Base-by-base conservation (phyloP, 768 basidiomycete genomes). In the Naganishia friedmannii region DNA sequence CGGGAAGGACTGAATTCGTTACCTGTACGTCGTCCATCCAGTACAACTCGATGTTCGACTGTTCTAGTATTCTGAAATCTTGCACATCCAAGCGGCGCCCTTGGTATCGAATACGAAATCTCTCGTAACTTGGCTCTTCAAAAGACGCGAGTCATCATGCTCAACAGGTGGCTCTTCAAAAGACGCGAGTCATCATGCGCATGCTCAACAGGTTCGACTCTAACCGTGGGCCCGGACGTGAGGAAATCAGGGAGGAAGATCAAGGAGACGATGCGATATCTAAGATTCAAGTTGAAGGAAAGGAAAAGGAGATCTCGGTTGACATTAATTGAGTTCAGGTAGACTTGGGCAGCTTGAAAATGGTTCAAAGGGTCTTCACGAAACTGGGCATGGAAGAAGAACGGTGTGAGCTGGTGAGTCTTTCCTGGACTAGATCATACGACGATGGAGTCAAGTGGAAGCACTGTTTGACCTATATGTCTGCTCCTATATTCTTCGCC, bases 191-290 rank as follows among this genome's bases (percentile, higher is more conserved):
- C 6, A 76, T 79, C 73, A 76, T 79, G 72, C 68, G 74, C n/a
- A n/a, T n/a, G n/a, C n/a, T n/a, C n/a, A n/a, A n/a, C n/a, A n/a
- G n/a, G n/a, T n/a, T n/a, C n/a, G n/a, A n/a, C n/a, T n/a, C n/a
- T n/a, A n/a, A n/a, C n/a, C n/a, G n/a, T n/a, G n/a, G n/a, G n/a
- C n/a, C n/a, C n/a, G n/a, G n/a, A n/a, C n/a, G n/a, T n/a, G n/a
- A n/a, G n/a, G n/a, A n/a, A n/a, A n/a, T n/a, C n/a, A 63, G 77
- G 53, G 77, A 79, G 67, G 73, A 77, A 66, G 77, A 79, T 42
- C 78, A 79, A 69, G 78, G 78, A 7, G 76, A 77, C 42, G 71
- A 76, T 45, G 76, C 78, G 8, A 79, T 77, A 67, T 53, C 57
- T 51, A 68, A 74, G 55, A 77, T 79, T 63, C 46, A 66, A 51